Evolutionary conservation across 2,329 filamentous ascomycete genomes (phyloP).

Genomic region (Calonectria naviculata): DNA sequence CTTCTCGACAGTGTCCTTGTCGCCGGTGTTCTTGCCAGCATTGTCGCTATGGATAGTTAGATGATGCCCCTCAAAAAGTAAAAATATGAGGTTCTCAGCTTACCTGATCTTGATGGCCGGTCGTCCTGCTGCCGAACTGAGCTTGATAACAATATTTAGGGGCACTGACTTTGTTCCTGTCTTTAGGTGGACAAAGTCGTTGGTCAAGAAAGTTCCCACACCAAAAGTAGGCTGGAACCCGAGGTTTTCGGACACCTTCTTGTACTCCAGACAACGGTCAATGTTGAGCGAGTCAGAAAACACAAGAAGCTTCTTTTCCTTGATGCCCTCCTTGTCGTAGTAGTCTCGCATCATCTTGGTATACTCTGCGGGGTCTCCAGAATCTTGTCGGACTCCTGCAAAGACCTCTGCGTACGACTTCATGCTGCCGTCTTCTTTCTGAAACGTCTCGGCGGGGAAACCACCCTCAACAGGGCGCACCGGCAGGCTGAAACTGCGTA

Average conservation of each 20-base stretch:
- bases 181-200: slow-evolving; percentile 83
- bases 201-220: slow-evolving; percentile 95
- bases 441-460: slow-evolving; percentile 54
- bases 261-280: slow-evolving; percentile 91
- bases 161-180: slow-evolving; percentile 87
- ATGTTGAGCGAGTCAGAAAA: slow-evolving; percentile 97
- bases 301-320: slow-evolving; percentile 86
- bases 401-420: slow-evolving; percentile 86
- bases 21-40: slow-evolving; percentile 92
- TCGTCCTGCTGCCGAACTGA: slow-evolving; percentile 84
- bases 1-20: slow-evolving; percentile 79
- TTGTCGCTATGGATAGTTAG: slow-evolving; percentile 70
- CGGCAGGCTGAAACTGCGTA: slow-evolving; percentile 83
- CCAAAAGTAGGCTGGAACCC: slow-evolving; percentile 92
- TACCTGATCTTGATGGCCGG: slow-evolving; percentile 89
- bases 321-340: slow-evolving; percentile 81
- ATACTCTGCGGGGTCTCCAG: slow-evolving; percentile 85
- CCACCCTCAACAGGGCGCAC: slow-evolving; percentile 58
- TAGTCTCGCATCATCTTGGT: slow-evolving; percentile 83
- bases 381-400: slow-evolving; percentile 88
- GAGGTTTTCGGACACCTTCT: slow-evolving; percentile 80
- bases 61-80: not conserved
- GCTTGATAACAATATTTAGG: slow-evolving; percentile 97
- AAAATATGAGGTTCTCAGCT: slow-evolving; percentile 11
- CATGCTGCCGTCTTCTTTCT: slow-evolving; percentile 51